phyloP scores from a whole-genome alignment of 2,329 filamentous ascomycete genomes.

The Trichoderma sp. region DNA sequence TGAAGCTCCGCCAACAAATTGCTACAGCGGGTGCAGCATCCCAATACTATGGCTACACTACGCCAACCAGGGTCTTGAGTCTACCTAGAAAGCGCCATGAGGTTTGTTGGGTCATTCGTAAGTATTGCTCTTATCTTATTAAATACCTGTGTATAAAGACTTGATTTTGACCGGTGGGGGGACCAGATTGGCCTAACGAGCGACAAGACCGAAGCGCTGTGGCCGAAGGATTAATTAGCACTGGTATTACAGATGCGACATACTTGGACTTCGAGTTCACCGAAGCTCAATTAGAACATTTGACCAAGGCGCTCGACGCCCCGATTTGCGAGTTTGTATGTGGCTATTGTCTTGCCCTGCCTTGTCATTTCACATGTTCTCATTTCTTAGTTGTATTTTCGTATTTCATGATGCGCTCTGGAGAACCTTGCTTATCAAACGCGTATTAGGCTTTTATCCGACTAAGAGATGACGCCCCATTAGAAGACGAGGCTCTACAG shows the following conservation, averaged over 20 bases:
- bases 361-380: not conserved
- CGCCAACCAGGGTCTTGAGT: not conserved
- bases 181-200: slow-evolving; percentile 21
- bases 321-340: slow-evolving; percentile 28
- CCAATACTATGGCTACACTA: slow-evolving; percentile 27
- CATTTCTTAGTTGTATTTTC: not conserved
- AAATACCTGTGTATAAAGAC: no score
- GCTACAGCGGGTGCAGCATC: slow-evolving; percentile 21
- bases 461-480: slow-evolving; percentile 21
- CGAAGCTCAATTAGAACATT: not conserved
- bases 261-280: not conserved
- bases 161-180: not conserved
- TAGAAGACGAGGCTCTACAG: slow-evolving; percentile 17
- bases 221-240: not conserved
- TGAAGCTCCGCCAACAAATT: slow-evolving; percentile 20
- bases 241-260: not conserved
- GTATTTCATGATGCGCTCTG: not conserved
- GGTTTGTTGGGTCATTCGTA: slow-evolving; percentile 28
- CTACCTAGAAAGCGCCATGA: slow-evolving; percentile 25
- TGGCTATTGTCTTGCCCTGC: not conserved
- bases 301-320: slow-evolving; percentile 23
- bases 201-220: not conserved
- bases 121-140: not conserved
- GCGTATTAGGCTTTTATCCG: slow-evolving; percentile 21
- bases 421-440: not conserved